Percentiles rank a stretch among this genome's conserved stretches.
These are phyloP conservation scores for Simmondsia chinensis DNA, from an alignment of 148 eudicot genomes.

Conservation along the genomic window DNA sequence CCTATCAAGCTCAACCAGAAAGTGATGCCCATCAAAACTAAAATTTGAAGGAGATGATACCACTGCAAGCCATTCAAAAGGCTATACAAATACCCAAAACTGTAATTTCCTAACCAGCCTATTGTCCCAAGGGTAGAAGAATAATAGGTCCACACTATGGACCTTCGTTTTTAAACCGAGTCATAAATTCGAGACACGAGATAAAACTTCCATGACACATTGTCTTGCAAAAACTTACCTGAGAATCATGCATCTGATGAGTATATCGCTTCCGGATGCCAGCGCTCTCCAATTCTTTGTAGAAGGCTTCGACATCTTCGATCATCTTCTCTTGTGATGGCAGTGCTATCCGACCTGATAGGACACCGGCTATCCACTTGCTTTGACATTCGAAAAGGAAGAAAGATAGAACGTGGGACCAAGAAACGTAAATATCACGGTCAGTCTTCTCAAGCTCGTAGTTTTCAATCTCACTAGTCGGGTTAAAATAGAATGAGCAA, in stretches of 20 bases:
- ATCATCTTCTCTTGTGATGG: constrained; percentile 62
- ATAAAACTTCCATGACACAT: background rate
- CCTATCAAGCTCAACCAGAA: too few relatives aligned
- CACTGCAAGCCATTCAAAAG: too few relatives aligned
- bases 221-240: constrained; percentile 22
- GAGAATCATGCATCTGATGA: constrained; percentile 39
- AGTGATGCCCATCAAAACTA: too few relatives aligned
- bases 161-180: too few relatives aligned
- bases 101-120: too few relatives aligned
- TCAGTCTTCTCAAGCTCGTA: background rate
- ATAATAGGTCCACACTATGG: too few relatives aligned
- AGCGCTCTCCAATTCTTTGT: constrained; percentile 41
- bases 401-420: constrained; percentile 60
- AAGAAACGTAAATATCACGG: too few relatives aligned
- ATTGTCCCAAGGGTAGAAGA: too few relatives aligned
- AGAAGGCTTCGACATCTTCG: constrained; percentile 58
- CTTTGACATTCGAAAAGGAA: constrained; percentile 69
- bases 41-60: too few relatives aligned
- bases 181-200: too few relatives aligned
- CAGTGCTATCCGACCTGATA: constrained; percentile 61
- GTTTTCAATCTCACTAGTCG: background rate
- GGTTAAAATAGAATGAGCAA: background rate
- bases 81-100: too few relatives aligned
- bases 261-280: constrained; percentile 76
- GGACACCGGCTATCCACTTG: constrained; percentile 81